Evolutionary conservation across 2,329 filamentous ascomycete genomes (phyloP).

Genomic region (Colletotrichum spinosum): DNA sequence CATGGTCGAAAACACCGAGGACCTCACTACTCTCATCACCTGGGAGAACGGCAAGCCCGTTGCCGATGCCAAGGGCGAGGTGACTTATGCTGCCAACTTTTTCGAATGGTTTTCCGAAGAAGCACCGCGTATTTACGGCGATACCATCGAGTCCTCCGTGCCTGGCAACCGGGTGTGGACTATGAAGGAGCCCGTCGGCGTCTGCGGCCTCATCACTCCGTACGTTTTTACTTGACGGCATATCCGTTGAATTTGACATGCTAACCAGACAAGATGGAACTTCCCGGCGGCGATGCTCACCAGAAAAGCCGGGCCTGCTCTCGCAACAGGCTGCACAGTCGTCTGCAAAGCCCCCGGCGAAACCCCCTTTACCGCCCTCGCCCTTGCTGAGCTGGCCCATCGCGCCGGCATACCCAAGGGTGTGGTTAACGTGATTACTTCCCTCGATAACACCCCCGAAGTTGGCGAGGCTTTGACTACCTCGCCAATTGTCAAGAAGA

Average conservation of each 20-base stretch:
- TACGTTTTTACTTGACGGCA: constrained; percentile 43
- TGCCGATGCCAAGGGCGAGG: constrained; percentile 79
- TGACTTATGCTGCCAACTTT: constrained; percentile 78
- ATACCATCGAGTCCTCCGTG: constrained; percentile 77
- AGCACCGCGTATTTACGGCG: constrained; percentile 78
- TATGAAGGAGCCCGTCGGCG: constrained; percentile 85
- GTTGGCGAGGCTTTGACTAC: constrained; percentile 84
- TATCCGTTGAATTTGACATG: background rate
- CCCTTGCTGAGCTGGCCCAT: constrained; percentile 85
- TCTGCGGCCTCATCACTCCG: constrained; percentile 85
- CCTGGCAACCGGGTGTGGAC: constrained; percentile 82
- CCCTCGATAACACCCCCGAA: constrained; percentile 81
- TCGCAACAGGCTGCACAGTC: constrained; percentile 95
- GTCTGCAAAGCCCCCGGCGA: constrained; percentile 92
- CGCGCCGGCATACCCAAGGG: constrained; percentile 91
- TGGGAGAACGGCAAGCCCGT: constrained; percentile 92
- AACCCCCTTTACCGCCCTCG: constrained; percentile 91
- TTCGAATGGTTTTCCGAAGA: constrained; percentile 87
- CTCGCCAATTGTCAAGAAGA: constrained; percentile 82
- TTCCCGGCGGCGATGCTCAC: constrained; percentile 85
- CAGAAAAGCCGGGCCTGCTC: constrained; percentile 76
- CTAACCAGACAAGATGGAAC: constrained; percentile 72
- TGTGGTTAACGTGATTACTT: constrained; percentile 90
- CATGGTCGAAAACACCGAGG: constrained; percentile 81
- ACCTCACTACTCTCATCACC: constrained; percentile 85